Conservation (phyloP, 768 basidiomycete genomes). For the Mycena albidolilacea region DNA sequence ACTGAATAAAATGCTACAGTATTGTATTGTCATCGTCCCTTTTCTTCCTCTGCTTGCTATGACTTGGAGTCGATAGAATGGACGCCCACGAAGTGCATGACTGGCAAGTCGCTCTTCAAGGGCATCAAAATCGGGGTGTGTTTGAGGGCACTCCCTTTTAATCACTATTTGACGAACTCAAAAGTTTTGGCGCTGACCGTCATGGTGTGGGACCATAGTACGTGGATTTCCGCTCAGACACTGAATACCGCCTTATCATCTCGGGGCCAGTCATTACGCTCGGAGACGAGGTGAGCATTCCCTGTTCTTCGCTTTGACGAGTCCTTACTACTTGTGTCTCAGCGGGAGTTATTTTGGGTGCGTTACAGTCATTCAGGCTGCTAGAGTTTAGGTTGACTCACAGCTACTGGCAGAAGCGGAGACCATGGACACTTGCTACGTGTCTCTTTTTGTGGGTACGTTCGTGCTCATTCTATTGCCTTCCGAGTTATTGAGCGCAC, state of each 20-base stretch:
- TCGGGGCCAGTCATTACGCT: conserved; percentile 13
- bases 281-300: conserved; percentile 19
- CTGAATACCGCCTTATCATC: neutral
- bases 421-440: conserved; percentile 22
- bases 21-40: neutral
- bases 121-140: conserved; percentile 25
- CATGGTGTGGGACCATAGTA: conserved; percentile 23
- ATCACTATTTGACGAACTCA: neutral
- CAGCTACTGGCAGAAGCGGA: conserved; percentile 7
- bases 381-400: neutral
- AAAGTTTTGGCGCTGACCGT: conserved; percentile 5
- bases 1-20: too few relatives aligned
- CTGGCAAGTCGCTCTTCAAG: conserved; percentile 15
- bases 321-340: neutral
- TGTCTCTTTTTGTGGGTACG: conserved; percentile 27
- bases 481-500: neutral
- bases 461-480: neutral
- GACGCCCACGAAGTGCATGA: conserved; percentile 12
- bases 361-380: neutral
- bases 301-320: neutral
- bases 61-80: neutral
- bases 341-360: conserved; percentile 24
- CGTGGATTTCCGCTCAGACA: neutral
- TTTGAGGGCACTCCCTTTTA: neutral
- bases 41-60: conserved; percentile 14